Percentiles rank a stretch among this genome's conserved stretches.
Conservation (phyloP, 2,329 filamentous ascomycete species). For the Colletotrichum gigasporum region DNA sequence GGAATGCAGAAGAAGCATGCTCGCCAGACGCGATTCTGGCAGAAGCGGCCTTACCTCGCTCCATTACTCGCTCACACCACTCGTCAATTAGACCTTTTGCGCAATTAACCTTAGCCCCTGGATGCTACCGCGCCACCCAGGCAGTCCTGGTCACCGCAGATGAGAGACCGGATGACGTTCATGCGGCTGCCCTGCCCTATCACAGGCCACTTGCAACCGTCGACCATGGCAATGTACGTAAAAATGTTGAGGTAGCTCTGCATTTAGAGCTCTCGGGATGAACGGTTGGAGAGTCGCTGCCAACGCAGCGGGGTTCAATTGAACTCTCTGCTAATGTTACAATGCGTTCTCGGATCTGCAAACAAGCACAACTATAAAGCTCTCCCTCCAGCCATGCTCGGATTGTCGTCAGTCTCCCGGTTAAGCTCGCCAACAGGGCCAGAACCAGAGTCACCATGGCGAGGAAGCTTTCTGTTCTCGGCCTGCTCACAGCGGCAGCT, state of each 20-base stretch:
- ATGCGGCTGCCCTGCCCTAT: slow-evolving; percentile 9
- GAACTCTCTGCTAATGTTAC: slow-evolving; percentile 2
- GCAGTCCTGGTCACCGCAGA: slow-evolving; percentile 8
- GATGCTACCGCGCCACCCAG: slow-evolving; percentile 4
- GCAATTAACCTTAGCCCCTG: slow-evolving; percentile 4
- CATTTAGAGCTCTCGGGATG: slow-evolving; percentile 1
- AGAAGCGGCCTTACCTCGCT: slow-evolving; percentile 18
- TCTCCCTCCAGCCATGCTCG: not conserved
- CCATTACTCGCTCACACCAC: slow-evolving; percentile 25
- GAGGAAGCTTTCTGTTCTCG: slow-evolving; percentile 15
- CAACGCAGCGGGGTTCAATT: not conserved
- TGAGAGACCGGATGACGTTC: slow-evolving; percentile 24
- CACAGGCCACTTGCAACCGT: not conserved
- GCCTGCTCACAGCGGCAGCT: slow-evolving; percentile 10
- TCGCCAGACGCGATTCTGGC: not conserved
- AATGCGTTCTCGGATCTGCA: not conserved
- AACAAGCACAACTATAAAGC: slow-evolving; percentile 9
- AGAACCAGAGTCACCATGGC: slow-evolving; percentile 13
- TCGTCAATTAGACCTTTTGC: slow-evolving; percentile 14
- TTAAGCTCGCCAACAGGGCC: not conserved
- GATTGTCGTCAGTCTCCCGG: not conserved
- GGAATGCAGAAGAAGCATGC: slow-evolving; percentile 2
- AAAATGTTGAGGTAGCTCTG: not conserved
- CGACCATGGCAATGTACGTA: not conserved
- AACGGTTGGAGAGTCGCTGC: slow-evolving; percentile 14